Conservation (phyloP, 768 basidiomycete genomes). For the Pleurotus cornucopiae region DNA sequence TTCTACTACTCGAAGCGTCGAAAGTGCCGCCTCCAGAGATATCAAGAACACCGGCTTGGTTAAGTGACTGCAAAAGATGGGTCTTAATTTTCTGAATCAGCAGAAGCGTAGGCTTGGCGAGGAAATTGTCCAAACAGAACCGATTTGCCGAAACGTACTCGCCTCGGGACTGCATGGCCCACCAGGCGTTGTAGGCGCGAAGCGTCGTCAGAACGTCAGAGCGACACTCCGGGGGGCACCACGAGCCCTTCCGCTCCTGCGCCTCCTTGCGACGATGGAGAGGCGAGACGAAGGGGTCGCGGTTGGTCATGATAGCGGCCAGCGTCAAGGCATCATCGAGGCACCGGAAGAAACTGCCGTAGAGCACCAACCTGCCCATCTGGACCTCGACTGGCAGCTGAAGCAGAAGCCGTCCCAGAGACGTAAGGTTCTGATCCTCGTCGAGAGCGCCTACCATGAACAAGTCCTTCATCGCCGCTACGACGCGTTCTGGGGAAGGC, state of each 20-base stretch:
- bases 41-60: slow-evolving; percentile 77
- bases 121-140: slow-evolving; percentile 84
- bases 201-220: slow-evolving; percentile 82
- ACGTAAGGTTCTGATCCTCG: slow-evolving; percentile 68
- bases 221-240: slow-evolving; percentile 74
- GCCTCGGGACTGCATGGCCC: slow-evolving; percentile 60
- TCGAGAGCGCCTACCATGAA: slow-evolving; percentile 88
- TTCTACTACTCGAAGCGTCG: slow-evolving; percentile 22
- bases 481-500: slow-evolving; percentile 71
- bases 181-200: slow-evolving; percentile 82
- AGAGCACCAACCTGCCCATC: slow-evolving; percentile 85
- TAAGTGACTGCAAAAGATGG: slow-evolving; percentile 73
- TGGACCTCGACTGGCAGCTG: slow-evolving; percentile 89
- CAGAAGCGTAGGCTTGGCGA: slow-evolving; percentile 80
- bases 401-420: slow-evolving; percentile 83
- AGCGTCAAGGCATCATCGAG: slow-evolving; percentile 83
- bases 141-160: slow-evolving; percentile 63
- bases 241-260: slow-evolving; percentile 66
- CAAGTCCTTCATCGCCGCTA: slow-evolving; percentile 73
- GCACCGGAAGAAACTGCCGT: slow-evolving; percentile 91
- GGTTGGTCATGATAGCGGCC: slow-evolving; percentile 86
- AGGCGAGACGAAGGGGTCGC: slow-evolving; percentile 88
- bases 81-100: slow-evolving; percentile 77
- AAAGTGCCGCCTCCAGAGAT: slow-evolving; percentile 67
- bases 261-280: slow-evolving; percentile 72